Conservation (phyloP, 345 rosid genomes). For the Firmiana major region DNA sequence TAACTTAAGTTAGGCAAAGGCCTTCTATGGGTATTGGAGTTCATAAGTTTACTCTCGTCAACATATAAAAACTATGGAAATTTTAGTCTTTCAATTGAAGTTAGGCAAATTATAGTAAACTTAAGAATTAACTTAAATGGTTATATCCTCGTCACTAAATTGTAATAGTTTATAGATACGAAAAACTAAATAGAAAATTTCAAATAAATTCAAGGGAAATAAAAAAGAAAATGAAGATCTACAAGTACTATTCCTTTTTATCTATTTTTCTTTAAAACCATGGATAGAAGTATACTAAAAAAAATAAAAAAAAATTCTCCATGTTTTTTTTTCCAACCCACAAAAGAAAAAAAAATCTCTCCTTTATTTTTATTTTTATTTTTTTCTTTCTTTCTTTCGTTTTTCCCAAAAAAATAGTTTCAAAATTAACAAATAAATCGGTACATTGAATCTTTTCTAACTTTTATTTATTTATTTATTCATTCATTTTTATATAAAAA, state of each 20-base stretch:
- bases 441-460: too few relatives aligned
- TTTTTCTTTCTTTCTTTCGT: too few relatives aligned
- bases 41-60: not conserved
- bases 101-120: not conserved
- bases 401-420: too few relatives aligned
- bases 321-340: not conserved
- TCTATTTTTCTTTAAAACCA: not conserved
- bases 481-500: too few relatives aligned
- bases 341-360: too few relatives aligned
- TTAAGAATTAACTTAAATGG: too few relatives aligned
- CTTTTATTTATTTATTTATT: too few relatives aligned
- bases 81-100: not conserved
- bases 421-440: too few relatives aligned
- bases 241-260: not conserved
- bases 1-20: not conserved
- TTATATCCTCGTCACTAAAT: too few relatives aligned
- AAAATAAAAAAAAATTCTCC: not conserved
- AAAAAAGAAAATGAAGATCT: not conserved
- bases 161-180: too few relatives aligned
- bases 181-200: too few relatives aligned
- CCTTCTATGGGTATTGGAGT: not conserved
- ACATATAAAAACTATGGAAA: not conserved
- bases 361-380: too few relatives aligned
- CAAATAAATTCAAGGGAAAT: not conserved
- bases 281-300: not conserved